Percentiles rank a stretch among this genome's conserved stretches.
phyloP scores from a whole-genome alignment of 2,329 filamentous ascomycete genomes.

The Pseudofabraea citricarpa region DNA sequence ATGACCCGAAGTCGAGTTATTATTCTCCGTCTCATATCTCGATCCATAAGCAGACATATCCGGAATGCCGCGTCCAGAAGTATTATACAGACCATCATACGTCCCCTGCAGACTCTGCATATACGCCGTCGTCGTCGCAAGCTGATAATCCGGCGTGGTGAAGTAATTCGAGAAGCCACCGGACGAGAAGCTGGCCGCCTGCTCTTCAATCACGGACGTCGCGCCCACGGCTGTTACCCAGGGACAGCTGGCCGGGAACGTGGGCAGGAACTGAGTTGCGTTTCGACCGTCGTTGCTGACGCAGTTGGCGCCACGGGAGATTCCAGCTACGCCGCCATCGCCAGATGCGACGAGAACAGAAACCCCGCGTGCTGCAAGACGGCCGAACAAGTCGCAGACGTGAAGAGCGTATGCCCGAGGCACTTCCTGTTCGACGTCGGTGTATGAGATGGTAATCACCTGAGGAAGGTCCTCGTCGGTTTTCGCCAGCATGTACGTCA shows the following conservation, averaged over 20 bases:
- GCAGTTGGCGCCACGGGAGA: slow-evolving; percentile 39
- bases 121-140: slow-evolving; percentile 4
- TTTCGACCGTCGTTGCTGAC: slow-evolving; percentile 52
- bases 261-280: slow-evolving; percentile 48
- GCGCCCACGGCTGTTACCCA: slow-evolving; percentile 63
- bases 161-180: slow-evolving; percentile 24
- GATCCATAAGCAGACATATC: slow-evolving; percentile 31
- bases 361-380: slow-evolving; percentile 59
- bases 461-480: slow-evolving; percentile 46
- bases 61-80: slow-evolving; percentile 43
- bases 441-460: slow-evolving; percentile 62
- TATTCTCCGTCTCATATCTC: slow-evolving; percentile 7
- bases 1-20: not conserved
- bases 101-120: slow-evolving; percentile 3
- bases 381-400: slow-evolving; percentile 57
- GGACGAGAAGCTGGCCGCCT: slow-evolving; percentile 36
- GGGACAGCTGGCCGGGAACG: slow-evolving; percentile 62
- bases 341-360: slow-evolving; percentile 56
- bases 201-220: slow-evolving; percentile 45
- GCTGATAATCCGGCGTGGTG: slow-evolving; percentile 9
- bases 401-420: slow-evolving; percentile 53
- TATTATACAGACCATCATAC: slow-evolving; percentile 25
- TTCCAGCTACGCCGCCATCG: slow-evolving; percentile 37
- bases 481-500: slow-evolving; percentile 50
- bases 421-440: slow-evolving; percentile 60